Base-by-base conservation (phyloP, 768 basidiomycete genomes). In the Cubamyces lactineus region DNA sequence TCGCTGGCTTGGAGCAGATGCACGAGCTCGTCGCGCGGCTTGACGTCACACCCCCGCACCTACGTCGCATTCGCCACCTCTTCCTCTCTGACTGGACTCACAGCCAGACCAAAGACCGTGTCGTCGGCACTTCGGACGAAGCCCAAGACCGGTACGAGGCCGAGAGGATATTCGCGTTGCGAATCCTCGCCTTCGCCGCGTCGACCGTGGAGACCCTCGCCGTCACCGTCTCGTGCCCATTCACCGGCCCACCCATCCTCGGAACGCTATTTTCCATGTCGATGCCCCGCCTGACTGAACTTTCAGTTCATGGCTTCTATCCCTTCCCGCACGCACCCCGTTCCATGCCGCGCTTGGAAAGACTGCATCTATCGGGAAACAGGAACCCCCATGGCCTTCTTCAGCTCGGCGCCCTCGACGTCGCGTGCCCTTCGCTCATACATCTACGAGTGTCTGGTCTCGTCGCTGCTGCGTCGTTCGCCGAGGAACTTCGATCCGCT, bases 331-430 rank as follows among this genome's bases (percentile, higher is more conserved):
- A 75, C 19, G 53, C 72, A 0, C 57, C 53, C 17, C 39, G 57
- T 1, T 46, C 48, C 43, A 66, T 81, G 69, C 81, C 83, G 9
- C 61, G 49, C 1, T 74, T 85, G 17, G 66, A 71, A 46, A 72
- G 70, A 16, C 76, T 85, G 0, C 80, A 80, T 48, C 77, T 84
- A 1, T 69, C 76, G 17, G 84, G 83, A 6, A 82, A 83, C 64
- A 73, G 80, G 16, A 84, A 83, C 49, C 83, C 84, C 0, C 74
- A 78, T 48, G 83, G 83, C 0, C 66, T 84, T 0, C 70, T 85
- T 6, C 72, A 78, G 43, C 60, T 75, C 34, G 75, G 74, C 43
- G 71, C 67, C 0, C 73, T 84, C 6, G 74, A 74, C 26, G 70
- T 73, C 5, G 74, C 77, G 0, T 82, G 75, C 63, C 82, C 82